phyloP scores from a whole-genome alignment of 2,329 filamentous ascomycete genomes.

The Exophiala sp. region DNA sequence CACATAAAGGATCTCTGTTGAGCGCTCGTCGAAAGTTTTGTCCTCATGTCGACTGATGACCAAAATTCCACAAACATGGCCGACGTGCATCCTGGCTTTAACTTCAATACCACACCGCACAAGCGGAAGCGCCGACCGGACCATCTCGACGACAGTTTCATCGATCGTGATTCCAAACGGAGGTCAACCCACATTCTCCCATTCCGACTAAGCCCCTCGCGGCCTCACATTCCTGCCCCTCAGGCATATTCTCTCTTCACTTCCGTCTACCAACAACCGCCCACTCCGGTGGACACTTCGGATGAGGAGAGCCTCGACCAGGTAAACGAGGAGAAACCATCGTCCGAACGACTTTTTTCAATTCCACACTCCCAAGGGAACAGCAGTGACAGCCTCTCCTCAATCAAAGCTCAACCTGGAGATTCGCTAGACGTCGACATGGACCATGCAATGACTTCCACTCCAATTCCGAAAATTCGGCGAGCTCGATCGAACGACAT shows the following conservation, averaged over 20 bases:
- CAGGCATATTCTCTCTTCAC: conserved; percentile 20
- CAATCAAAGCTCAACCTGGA: conserved; percentile 3
- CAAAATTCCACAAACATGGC: conserved; percentile 13
- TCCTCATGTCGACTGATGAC: conserved; percentile 12
- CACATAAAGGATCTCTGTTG: conserved; percentile 10
- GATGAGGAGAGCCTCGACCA: conserved; percentile 22
- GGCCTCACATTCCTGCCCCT: conserved; percentile 16
- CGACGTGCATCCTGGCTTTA: conserved; percentile 17
- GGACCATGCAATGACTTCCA: conserved; percentile 8
- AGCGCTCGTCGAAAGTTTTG: conserved; percentile 3
- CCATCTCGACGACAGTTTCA: conserved; percentile 4
- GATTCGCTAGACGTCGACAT: conserved; percentile 14
- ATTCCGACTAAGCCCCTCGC: conserved; percentile 20
- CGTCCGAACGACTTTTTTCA: conserved; percentile 3
- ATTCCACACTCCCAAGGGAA: conserved; percentile 4
- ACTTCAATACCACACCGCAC: conserved; percentile 10
- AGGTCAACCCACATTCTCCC: conserved; percentile 19
- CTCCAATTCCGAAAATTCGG: conserved; percentile 10
- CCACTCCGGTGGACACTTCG: conserved; percentile 27
- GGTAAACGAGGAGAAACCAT: conserved; percentile 4
- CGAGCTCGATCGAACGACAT: conserved; percentile 29
- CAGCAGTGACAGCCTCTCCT: conserved; percentile 15
- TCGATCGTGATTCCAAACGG: conserved; percentile 15
- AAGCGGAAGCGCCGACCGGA: conserved; percentile 19
- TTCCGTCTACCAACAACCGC: conserved; percentile 23